Evolutionary conservation across 1,284 basidiomycete genomes (phyloP).

Genomic region (Ustilago esculenta): DNA sequence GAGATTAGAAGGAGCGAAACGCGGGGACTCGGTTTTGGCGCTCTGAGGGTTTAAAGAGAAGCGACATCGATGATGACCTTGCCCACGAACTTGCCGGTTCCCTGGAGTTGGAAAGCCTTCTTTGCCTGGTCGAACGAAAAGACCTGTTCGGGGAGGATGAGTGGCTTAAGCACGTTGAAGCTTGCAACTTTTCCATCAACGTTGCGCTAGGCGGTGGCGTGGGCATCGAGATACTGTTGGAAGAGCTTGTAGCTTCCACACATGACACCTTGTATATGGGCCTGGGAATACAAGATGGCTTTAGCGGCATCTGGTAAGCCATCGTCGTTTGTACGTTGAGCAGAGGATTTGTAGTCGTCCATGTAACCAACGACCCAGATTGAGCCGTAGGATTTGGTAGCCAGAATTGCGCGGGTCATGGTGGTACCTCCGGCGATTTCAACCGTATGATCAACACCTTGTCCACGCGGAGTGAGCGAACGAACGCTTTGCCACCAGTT

Average conservation of each 20-base stretch:
- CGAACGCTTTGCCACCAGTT: slow-evolving; percentile 26
- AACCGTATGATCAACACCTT: slow-evolving; percentile 39
- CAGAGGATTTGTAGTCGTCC: slow-evolving; percentile 38
- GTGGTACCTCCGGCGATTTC: slow-evolving; percentile 46
- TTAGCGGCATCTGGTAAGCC: slow-evolving; percentile 24
- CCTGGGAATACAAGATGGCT: slow-evolving; percentile 33
- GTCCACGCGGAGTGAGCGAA: slow-evolving; percentile 14
- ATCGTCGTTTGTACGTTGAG: not conserved
- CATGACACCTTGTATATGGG: slow-evolving; percentile 39
- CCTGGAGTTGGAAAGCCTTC: slow-evolving; percentile 33
- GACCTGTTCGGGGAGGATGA: slow-evolving; percentile 16
- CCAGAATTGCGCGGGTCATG: slow-evolving; percentile 17
- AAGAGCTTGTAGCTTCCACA: slow-evolving; percentile 43
- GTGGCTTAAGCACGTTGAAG: slow-evolving; percentile 22
- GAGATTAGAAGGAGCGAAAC: too few species aligned
- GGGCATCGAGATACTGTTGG: slow-evolving; percentile 34
- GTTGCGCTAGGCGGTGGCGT: slow-evolving; percentile 11
- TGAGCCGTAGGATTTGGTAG: slow-evolving; percentile 28
- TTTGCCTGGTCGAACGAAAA: slow-evolving; percentile 34
- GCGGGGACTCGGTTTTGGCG: too few species aligned
- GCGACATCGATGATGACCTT: slow-evolving; percentile 44
- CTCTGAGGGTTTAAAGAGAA: not conserved
- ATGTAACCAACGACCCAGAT: slow-evolving; percentile 46
- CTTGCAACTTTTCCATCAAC: not conserved
- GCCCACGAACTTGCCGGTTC: slow-evolving; percentile 29